Conservation (phyloP, 1,284 basidiomycete species). For the Apiotrichum sp. region DNA sequence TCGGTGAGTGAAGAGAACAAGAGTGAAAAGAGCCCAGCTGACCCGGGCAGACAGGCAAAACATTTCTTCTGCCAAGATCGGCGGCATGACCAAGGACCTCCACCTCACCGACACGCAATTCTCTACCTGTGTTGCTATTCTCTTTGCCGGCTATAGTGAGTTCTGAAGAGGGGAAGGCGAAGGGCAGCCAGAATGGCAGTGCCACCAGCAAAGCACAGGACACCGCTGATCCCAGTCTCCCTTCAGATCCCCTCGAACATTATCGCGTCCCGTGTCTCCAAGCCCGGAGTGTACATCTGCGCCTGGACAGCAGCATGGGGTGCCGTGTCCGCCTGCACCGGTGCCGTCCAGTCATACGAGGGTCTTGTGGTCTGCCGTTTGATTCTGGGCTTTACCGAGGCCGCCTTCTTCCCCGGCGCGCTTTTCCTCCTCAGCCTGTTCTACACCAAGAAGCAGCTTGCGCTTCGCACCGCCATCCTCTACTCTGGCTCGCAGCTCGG, state of each 20-base stretch:
- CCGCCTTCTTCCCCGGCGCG: conserved; percentile 27
- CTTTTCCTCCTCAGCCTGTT: conserved; percentile 12
- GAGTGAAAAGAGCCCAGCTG: too few relatives aligned
- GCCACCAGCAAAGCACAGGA: too few relatives aligned
- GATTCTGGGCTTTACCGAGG: conserved; percentile 30
- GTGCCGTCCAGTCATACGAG: conserved; percentile 25
- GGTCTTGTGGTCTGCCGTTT: conserved; percentile 20
- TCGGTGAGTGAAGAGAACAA: background rate
- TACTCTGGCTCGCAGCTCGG: conserved; percentile 9
- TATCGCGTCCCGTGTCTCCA: conserved; percentile 24
- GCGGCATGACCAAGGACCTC: conserved; percentile 15
- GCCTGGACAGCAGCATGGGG: conserved; percentile 35
- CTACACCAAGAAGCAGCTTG: conserved; percentile 9
- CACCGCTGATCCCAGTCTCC: conserved; percentile 15
- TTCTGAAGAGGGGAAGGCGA: conserved; percentile 13
- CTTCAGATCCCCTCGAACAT: conserved; percentile 44
- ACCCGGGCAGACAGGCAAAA: background rate
- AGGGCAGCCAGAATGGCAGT: too few relatives aligned
- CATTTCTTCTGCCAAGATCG: conserved; percentile 16
- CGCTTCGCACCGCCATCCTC: conserved; percentile 7
- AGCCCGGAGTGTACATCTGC: conserved; percentile 35
- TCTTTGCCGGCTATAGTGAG: conserved; percentile 10
- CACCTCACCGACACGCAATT: conserved; percentile 17
- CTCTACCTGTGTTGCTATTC: conserved; percentile 30
- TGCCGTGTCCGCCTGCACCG: conserved; percentile 27